Evolutionary conservation across 2,329 filamentous ascomycete species (phyloP), one percentile per base, ranked within the genome.

Genomic region (Podosphaera aphanis): DNA sequence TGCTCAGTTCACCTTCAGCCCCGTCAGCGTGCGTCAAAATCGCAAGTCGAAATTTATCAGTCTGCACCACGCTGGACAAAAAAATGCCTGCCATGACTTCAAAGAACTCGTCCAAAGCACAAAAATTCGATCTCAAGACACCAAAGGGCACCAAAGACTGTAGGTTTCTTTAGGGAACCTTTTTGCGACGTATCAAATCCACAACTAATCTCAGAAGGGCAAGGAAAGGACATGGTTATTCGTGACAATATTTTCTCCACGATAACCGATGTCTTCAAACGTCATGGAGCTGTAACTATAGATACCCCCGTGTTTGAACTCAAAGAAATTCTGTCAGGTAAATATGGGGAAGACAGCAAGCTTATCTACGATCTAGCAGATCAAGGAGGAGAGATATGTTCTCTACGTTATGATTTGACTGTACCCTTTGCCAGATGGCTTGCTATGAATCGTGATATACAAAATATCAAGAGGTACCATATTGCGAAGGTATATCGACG

Each of bases 141-240:
- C 83, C 84, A 50, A 93, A 93, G 70, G 84, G 85, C 54, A 93
- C 84, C 52, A 82, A 83, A 60, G 85, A 93, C 62, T 93, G 76
- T 76, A 60, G 45, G 61, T 50, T 35, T 20, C 16, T 33, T 29
- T 40, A 35, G 10, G 43, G 25, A 42, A 40, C 48, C 45, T 37
- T 43, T 46, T 15, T 49, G 37, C 21, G 39, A 21, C 49, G 39
- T 47, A 53, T 41, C 53, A 41, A 40, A 29, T 42, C 19, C 25
- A 29, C 11, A 35, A 15, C 42, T 44, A 23, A 44, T 33, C 31
- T 35, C 31, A 33, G 4, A 44, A 70, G 66, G 79, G 80, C 70
- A 76, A 58, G 80, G 79, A 54, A 72, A 72, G 62, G 78, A 85
- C 59, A 81, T 85, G 69, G 71, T 83, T 57, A 76, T 88, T 57